These are phyloP conservation scores for Mallotus japonicus DNA, from an alignment of 441 rosid genomes.

Conservation along the genomic window DNA sequence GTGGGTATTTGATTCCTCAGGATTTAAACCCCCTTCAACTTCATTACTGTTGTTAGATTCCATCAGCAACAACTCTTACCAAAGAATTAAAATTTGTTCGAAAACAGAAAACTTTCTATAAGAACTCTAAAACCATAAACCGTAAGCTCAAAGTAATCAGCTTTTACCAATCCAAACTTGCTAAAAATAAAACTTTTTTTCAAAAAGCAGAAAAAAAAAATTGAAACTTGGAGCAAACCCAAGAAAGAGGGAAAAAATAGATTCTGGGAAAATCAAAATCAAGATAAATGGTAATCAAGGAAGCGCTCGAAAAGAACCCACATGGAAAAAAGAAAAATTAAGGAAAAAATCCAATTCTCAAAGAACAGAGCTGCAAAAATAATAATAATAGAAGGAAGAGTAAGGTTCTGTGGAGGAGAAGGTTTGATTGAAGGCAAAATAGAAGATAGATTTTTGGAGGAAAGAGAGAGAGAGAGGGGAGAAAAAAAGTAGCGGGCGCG, in stretches of 20 bases:
- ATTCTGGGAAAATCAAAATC: too few species aligned
- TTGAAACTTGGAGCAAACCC: neutral
- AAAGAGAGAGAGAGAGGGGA: neutral
- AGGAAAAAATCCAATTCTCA: too few species aligned
- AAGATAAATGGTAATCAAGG: neutral
- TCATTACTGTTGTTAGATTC: constrained; percentile 29
- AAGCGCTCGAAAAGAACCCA: neutral
- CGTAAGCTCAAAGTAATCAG: neutral
- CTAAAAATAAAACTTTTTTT: neutral
- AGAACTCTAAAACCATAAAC: neutral
- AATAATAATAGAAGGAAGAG: neutral
- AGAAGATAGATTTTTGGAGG: neutral
- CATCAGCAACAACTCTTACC: constrained; percentile 22
- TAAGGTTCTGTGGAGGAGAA: constrained; percentile 31
- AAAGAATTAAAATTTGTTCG: neutral
- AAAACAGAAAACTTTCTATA: neutral
- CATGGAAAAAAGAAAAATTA: neutral
- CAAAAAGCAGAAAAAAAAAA: neutral
- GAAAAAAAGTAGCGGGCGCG: neutral
- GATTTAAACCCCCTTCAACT: constrained; percentile 23
- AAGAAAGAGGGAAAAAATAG: neutral
- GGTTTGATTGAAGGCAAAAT: neutral
- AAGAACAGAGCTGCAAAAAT: too few species aligned
- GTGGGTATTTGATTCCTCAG: constrained; percentile 17
- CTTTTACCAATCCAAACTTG: neutral